Conservation (phyloP, 2,329 filamentous ascomycete species). For the Fusarium papillatum region DNA sequence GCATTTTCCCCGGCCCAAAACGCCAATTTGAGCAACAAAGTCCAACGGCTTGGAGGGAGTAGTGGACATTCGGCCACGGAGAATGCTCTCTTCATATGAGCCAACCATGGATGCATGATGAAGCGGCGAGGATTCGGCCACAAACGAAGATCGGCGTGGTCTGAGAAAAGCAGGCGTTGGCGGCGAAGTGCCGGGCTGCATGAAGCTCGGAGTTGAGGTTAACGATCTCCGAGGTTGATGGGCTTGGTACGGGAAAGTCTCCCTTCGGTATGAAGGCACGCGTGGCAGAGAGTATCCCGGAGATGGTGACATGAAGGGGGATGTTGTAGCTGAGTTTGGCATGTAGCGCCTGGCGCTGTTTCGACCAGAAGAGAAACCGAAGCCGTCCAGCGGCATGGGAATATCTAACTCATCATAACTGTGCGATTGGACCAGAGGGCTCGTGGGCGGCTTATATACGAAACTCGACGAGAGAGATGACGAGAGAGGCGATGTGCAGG, state of each 20-base stretch:
- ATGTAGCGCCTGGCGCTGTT: slow-evolving; percentile 75
- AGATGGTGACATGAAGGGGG: slow-evolving; percentile 58
- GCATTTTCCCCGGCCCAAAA: slow-evolving; percentile 90
- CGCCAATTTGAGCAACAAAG: slow-evolving; percentile 95
- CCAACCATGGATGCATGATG: slow-evolving; percentile 97
- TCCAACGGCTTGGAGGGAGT: slow-evolving; percentile 93
- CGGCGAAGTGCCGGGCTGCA: slow-evolving; percentile 58
- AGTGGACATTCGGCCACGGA: slow-evolving; percentile 96
- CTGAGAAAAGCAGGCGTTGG: slow-evolving; percentile 65
- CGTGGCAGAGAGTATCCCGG: slow-evolving; percentile 46
- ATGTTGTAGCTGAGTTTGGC: slow-evolving; percentile 72
- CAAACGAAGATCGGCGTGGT: slow-evolving; percentile 77
- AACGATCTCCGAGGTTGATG: slow-evolving; percentile 85
- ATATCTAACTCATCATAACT: slow-evolving; percentile 82
- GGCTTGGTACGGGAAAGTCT: slow-evolving; percentile 78
- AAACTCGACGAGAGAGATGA: slow-evolving; percentile 86
- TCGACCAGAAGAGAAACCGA: slow-evolving; percentile 60
- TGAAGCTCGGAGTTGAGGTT: slow-evolving; percentile 65
- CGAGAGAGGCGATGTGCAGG: slow-evolving; percentile 72
- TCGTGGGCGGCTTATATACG: slow-evolving; percentile 89
- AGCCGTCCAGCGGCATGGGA: slow-evolving; percentile 64
- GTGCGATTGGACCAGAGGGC: slow-evolving; percentile 89
- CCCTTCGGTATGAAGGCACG: slow-evolving; percentile 63
- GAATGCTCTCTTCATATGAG: slow-evolving; percentile 96
- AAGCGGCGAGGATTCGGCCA: slow-evolving; percentile 81